Evolutionary conservation across 2,329 filamentous ascomycete genomes (phyloP), one percentile per base, ranked within the genome.

Genomic region (Triangularia verruculosa): DNA sequence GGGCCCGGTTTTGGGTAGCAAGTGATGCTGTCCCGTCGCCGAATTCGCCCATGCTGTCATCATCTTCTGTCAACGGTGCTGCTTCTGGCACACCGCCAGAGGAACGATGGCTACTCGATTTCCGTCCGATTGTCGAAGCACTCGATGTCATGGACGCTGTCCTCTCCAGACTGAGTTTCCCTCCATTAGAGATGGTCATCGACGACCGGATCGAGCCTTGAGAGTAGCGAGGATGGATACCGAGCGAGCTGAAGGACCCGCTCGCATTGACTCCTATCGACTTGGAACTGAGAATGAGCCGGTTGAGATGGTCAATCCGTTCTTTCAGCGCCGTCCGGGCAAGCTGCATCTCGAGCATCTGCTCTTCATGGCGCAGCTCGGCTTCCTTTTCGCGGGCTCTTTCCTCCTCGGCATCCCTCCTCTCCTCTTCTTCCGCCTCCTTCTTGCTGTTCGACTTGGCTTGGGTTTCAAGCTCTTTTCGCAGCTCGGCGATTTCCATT

Each of bases 311-410:
- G 74, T 97, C 93, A 71, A 99, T 99, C 28, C 95, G 89, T 79
- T 99, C 95, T 76, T 98, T 99, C 61, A 99, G 80, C 0, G 95
- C 95, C 0, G 95, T 99, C 51, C 95, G 88, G 30, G 95, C 95
- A 55, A 99, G 84, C 75, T 99, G 95, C 91, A 99, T 98, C 77
- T 99, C 95, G 61, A 99, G 83, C 85, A 99, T 94, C 76, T 99
- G 95, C 78, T 98, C 95, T 74, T 97, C 93, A 70, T 97, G 95
- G 43, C 93, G 87, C 69, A 92, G 86, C 69, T 93, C 89, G 7
- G 91, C 90, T 76, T 97, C 92, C 70, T 89, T 86, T 74, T 95
- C 89, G 17, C 88, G 83, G 47, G 82, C 87, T 69, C 88, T 85
- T 72, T 95, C 91, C 69, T 91, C 87, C 71, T 91, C 86, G 57